Evolutionary conservation across 768 basidiomycete species (phyloP).

Genomic region (Lyophyllum semitale): DNA sequence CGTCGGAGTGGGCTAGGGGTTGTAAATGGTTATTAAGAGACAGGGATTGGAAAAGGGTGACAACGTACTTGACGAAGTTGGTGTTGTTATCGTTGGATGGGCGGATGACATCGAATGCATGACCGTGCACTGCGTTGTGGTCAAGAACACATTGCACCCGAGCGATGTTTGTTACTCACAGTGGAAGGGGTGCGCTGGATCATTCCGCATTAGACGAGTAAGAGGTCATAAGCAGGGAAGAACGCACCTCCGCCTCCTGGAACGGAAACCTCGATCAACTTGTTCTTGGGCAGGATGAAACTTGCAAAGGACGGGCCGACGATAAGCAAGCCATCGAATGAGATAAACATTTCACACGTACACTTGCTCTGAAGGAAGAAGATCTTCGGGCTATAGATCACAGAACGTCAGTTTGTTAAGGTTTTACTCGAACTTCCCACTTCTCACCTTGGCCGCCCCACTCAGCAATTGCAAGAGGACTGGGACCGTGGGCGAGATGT

Average conservation of each 20-base stretch:
- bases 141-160: background rate
- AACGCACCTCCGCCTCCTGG: conserved; percentile 35
- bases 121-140: conserved; percentile 27
- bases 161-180: conserved; percentile 14
- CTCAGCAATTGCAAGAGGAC: conserved; percentile 56
- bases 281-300: conserved; percentile 18
- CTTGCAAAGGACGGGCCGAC: background rate
- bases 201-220: background rate
- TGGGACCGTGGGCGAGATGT: conserved; percentile 41
- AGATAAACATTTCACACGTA: conserved; percentile 4
- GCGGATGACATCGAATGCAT: conserved; percentile 30
- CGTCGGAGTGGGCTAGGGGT: conserved; percentile 23
- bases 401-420: background rate
- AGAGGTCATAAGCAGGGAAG: background rate
- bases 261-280: conserved; percentile 21
- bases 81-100: conserved; percentile 21
- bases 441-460: conserved; percentile 32
- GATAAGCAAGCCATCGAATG: background rate
- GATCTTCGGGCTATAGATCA: conserved; percentile 35
- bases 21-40: background rate
- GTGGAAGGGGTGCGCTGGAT: conserved; percentile 30
- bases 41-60: no score
- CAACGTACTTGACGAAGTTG: conserved; percentile 28
- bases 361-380: conserved; percentile 41
- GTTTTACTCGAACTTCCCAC: background rate